Percentiles rank a stretch among this genome's conserved stretches.
Conservation (phyloP, 2,329 filamentous ascomycete species). For the Cadophora luteo-olivacea region DNA sequence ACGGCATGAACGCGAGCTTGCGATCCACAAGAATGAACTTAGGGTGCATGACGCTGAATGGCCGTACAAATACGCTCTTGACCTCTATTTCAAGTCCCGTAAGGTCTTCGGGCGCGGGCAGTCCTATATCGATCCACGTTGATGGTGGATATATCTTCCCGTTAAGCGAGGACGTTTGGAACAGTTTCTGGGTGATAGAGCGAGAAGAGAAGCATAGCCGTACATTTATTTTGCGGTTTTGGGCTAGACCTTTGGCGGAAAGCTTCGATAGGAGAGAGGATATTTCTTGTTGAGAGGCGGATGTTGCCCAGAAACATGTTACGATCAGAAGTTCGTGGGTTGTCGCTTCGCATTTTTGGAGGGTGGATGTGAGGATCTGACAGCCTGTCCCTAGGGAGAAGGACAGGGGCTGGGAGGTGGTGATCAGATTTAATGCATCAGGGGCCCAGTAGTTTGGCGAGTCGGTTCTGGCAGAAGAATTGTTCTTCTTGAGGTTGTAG, state of each 20-base stretch:
- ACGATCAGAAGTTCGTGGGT: constrained; percentile 74
- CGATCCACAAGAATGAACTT: constrained; percentile 82
- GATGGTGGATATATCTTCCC: constrained; percentile 66
- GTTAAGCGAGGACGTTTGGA: constrained; percentile 68
- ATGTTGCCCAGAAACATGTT: constrained; percentile 83
- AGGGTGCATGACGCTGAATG: constrained; percentile 86
- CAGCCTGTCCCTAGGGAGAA: constrained; percentile 65
- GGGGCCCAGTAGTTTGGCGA: constrained; percentile 57
- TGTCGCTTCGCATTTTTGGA: constrained; percentile 67
- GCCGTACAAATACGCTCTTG: constrained; percentile 80
- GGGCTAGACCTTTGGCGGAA: constrained; percentile 54
- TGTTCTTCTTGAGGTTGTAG: constrained; percentile 23
- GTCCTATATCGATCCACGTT: constrained; percentile 66
- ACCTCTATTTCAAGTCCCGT: constrained; percentile 70
- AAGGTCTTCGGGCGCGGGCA: constrained; percentile 61
- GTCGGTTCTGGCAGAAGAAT: constrained; percentile 41
- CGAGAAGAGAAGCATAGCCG: constrained; percentile 79
- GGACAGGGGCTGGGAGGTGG: constrained; percentile 51
- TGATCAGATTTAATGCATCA: constrained; percentile 55
- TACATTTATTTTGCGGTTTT: constrained; percentile 48
- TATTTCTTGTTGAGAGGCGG: constrained; percentile 64
- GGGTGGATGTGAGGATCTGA: constrained; percentile 59
- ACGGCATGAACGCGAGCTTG: constrained; percentile 70
- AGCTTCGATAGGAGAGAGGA: constrained; percentile 63
- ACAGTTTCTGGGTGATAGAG: constrained; percentile 75